phyloP scores from a whole-genome alignment of 805 yeast species.

The Vanderwaltozyma tropicalis region DNA sequence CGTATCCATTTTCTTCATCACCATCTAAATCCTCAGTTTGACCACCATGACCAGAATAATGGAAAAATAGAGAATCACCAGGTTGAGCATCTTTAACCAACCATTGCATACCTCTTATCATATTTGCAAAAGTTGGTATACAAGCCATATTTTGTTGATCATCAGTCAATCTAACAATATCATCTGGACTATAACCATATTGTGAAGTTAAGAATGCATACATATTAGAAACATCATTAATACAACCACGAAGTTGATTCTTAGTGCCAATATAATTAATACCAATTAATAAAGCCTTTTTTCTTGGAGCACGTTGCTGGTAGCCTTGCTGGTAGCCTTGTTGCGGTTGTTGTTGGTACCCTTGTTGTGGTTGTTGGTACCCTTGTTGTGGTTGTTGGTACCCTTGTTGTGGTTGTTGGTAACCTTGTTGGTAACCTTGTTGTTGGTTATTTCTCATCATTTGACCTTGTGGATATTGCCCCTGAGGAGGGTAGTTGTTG shows the following conservation, averaged over 20 bases:
- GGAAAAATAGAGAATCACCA: slow-evolving; percentile 71
- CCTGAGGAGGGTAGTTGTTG: too few relatives aligned
- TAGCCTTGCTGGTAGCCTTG: slow-evolving; percentile 31
- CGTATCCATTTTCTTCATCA: slow-evolving; percentile 66
- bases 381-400: slow-evolving; percentile 5
- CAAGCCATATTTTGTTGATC: slow-evolving; percentile 37
- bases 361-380: slow-evolving; percentile 11
- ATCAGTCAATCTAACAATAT: slow-evolving; percentile 52
- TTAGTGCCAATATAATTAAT: slow-evolving; percentile 62
- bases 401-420: background rate
- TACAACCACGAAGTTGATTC: slow-evolving; percentile 63
- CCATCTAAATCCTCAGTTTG: slow-evolving; percentile 58
- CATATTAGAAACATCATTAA: slow-evolving; percentile 62
- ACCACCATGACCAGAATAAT: slow-evolving; percentile 84
- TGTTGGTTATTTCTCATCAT: too few relatives aligned
- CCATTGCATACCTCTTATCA: slow-evolving; percentile 75
- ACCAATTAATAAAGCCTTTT: slow-evolving; percentile 70
- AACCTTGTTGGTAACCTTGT: background rate
- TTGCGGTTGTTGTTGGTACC: slow-evolving; percentile 46
- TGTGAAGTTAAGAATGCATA: slow-evolving; percentile 32
- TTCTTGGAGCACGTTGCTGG: slow-evolving; percentile 46
- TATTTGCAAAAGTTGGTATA: slow-evolving; percentile 60
- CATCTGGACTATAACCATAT: slow-evolving; percentile 42
- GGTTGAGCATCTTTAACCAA: slow-evolving; percentile 61
- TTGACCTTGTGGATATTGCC: too few relatives aligned